Conservation (phyloP, 1,139 yeast species). For the Saccharomyces hybrid region DNA sequence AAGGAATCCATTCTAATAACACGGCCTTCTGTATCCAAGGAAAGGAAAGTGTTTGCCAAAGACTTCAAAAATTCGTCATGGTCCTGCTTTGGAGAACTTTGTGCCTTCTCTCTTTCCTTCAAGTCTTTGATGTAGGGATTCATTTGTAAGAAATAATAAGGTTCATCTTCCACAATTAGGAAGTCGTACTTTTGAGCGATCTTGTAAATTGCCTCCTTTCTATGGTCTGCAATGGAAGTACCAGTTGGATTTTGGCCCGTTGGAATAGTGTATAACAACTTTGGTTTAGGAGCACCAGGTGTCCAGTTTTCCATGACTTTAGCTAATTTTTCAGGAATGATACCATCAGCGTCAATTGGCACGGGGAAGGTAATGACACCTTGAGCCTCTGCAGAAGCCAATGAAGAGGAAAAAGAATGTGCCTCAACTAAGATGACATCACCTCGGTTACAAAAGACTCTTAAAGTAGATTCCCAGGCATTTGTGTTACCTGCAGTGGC, state of each 20-base stretch:
- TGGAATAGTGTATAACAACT: conserved; percentile 73
- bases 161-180: conserved; percentile 85
- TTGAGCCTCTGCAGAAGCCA: conserved; percentile 72
- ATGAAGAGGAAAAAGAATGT: conserved; percentile 72
- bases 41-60: conserved; percentile 70
- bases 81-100: conserved; percentile 29
- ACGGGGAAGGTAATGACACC: conserved; percentile 66
- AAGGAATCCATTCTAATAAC: conserved; percentile 85
- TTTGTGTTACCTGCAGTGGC: conserved; percentile 79
- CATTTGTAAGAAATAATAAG: conserved; percentile 90
- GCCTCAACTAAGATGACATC: conserved; percentile 79
- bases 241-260: conserved; percentile 98
- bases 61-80: conserved; percentile 56
- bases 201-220: conserved; percentile 64
- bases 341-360: conserved; percentile 71
- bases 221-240: conserved; percentile 59
- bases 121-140: conserved; percentile 43
- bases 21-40: conserved; percentile 80
- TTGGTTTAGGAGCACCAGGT: conserved; percentile 58
- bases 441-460: conserved; percentile 72
- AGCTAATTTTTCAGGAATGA: conserved; percentile 66
- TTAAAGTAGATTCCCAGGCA: conserved; percentile 76
- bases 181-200: conserved; percentile 78
- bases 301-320: conserved; percentile 63
- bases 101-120: conserved; percentile 30